Percentiles rank a stretch among this genome's conserved stretches.
Conservation (phyloP, 345 rosid species). For the Mercurialis annua region DNA sequence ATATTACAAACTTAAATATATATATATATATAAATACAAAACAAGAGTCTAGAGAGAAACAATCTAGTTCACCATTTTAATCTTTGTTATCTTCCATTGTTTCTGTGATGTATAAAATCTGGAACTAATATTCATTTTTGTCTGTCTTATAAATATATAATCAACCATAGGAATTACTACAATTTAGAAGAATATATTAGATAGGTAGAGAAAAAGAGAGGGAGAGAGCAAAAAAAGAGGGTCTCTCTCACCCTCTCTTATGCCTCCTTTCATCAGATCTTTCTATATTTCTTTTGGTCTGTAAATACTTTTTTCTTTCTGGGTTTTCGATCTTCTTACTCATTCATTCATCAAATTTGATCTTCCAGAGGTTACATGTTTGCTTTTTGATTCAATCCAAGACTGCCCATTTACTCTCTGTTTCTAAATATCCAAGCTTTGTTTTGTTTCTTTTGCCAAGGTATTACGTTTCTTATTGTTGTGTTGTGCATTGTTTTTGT, state of each 20-base stretch:
- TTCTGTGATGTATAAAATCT: constrained; percentile 32
- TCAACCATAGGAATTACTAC: constrained; percentile 13
- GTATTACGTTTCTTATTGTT: constrained; percentile 18
- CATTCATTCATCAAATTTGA: constrained; percentile 19
- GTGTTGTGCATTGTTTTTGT: constrained; percentile 13
- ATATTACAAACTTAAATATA: too few species aligned
- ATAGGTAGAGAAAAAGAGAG: constrained; percentile 17
- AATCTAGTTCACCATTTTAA: too few species aligned
- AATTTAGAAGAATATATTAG: not conserved
- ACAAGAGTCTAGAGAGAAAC: too few species aligned
- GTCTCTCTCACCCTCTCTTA: constrained; percentile 48
- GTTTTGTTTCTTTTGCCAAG: constrained; percentile 24
- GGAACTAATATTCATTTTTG: constrained; percentile 1
- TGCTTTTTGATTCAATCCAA: constrained; percentile 45
- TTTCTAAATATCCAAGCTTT: constrained; percentile 32
- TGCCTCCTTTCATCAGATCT: constrained; percentile 44
- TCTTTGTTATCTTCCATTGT: constrained; percentile 6
- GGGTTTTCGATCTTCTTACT: constrained; percentile 30
- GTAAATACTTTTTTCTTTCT: constrained; percentile 34
- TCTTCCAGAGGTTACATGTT: constrained; percentile 28
- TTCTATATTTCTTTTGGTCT: constrained; percentile 25
- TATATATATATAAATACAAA: too few species aligned
- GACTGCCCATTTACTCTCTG: constrained; percentile 34
- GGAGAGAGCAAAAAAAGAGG: constrained; percentile 41
- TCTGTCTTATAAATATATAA: constrained; percentile 6